Conservation (phyloP, 345 rosid species). For the Populus alba region DNA sequence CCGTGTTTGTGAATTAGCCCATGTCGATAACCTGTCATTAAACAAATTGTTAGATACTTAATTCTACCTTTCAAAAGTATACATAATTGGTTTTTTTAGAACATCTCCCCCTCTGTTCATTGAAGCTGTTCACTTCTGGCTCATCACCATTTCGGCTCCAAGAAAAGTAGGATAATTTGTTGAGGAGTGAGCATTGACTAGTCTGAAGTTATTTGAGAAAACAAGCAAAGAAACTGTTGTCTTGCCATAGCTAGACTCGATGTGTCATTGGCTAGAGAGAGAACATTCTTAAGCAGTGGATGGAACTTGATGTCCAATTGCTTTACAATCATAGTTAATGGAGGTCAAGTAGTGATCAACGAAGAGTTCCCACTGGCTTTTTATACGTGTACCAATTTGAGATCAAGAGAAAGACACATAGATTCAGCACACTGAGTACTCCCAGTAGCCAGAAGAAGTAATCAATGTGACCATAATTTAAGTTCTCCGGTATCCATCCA, state of each 20-base stretch:
- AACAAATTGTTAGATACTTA: no score
- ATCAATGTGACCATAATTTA: constrained; percentile 40
- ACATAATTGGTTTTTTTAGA: no score
- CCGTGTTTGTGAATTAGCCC: no score
- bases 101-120: no score
- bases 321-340: not conserved
- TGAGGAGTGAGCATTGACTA: no score
- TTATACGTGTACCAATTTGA: constrained; percentile 46
- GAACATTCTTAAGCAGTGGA: not conserved
- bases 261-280: not conserved
- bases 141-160: no score
- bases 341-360: not conserved
- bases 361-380: constrained; percentile 19
- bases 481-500: constrained; percentile 43
- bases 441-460: constrained; percentile 46
- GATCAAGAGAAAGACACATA: constrained; percentile 29
- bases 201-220: not conserved
- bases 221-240: not conserved
- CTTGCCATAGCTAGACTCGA: not conserved
- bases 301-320: not conserved
- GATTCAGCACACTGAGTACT: constrained; percentile 30
- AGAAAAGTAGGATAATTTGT: no score
- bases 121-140: no score
- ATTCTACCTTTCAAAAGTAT: no score
- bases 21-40: no score